These are phyloP conservation scores for Sarocladium brachiariae DNA, from an alignment of 2,329 filamentous ascomycete species.

Conservation along the genomic window DNA sequence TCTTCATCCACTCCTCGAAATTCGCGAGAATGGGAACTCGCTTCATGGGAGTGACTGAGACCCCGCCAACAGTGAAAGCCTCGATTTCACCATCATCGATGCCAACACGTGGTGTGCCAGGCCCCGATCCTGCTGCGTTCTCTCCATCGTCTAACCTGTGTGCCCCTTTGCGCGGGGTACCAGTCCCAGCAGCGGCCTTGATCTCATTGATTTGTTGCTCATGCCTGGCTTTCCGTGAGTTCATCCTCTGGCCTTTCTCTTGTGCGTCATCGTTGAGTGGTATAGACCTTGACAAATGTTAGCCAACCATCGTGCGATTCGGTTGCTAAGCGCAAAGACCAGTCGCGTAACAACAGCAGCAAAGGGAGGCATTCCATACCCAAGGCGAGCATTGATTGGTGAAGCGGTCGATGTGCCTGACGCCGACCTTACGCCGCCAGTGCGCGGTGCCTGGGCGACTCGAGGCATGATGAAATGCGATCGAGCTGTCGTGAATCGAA, in stretches of 20 bases:
- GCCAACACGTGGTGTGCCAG: slow-evolving; percentile 42
- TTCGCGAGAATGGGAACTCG: slow-evolving; percentile 92
- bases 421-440: slow-evolving; percentile 38
- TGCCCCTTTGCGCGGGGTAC: slow-evolving; percentile 57
- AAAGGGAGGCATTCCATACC: slow-evolving; percentile 8
- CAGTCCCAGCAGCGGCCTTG: slow-evolving; percentile 50
- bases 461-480: slow-evolving; percentile 43
- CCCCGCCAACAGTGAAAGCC: slow-evolving; percentile 60
- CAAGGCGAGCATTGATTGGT: slow-evolving; percentile 22
- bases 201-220: slow-evolving; percentile 90
- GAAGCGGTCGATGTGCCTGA: slow-evolving; percentile 40
- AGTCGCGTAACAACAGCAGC: slow-evolving; percentile 9
- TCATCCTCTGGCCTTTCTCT: slow-evolving; percentile 82
- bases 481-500: not conserved
- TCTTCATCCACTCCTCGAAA: slow-evolving; percentile 99
- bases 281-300: slow-evolving; percentile 51
- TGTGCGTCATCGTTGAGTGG: slow-evolving; percentile 92
- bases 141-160: slow-evolving; percentile 53
- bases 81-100: slow-evolving; percentile 43
- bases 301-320: slow-evolving; percentile 12
- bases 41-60: slow-evolving; percentile 89
- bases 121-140: slow-evolving; percentile 50
- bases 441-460: slow-evolving; percentile 47
- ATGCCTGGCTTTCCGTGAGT: slow-evolving; percentile 81
- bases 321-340: slow-evolving; percentile 12